phyloP scores from a whole-genome alignment of 192 early-diverging fungal genomes.

The Haplosporangium gracile region DNA sequence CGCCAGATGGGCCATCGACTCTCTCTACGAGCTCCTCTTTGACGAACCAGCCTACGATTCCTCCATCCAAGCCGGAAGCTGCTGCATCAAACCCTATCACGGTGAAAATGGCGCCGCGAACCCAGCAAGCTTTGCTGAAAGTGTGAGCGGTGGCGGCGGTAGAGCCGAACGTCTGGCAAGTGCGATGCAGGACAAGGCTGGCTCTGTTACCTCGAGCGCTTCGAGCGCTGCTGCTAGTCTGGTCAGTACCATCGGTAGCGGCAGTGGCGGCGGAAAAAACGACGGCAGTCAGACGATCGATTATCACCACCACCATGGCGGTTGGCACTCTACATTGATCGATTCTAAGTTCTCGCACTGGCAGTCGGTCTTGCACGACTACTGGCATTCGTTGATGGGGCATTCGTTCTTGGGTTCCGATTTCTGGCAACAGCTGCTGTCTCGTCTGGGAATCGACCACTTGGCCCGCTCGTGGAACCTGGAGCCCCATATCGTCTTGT shows the following conservation, averaged over 20 bases:
- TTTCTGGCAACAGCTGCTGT: not conserved
- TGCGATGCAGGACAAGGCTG: conserved; percentile 15
- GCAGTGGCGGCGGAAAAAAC: not conserved
- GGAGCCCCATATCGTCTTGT: conserved; percentile 23
- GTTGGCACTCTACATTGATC: not conserved
- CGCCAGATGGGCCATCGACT: conserved; percentile 24
- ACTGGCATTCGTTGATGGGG: not conserved
- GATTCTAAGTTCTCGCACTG: not conserved
- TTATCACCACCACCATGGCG: not conserved
- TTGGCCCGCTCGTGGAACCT: conserved; percentile 9
- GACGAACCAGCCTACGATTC: not conserved
- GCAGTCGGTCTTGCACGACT: not conserved
- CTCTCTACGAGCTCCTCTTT: conserved; percentile 39
- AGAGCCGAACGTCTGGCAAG: not conserved
- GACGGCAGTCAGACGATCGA: not conserved
- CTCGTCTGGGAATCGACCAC: not conserved
- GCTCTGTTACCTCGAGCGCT: conserved; percentile 16
- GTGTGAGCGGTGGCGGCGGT: no score
- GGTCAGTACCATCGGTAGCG: not conserved
- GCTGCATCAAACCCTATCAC: conserved; percentile 19
- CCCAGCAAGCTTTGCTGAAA: not conserved
- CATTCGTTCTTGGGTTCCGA: not conserved
- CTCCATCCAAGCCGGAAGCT: not conserved
- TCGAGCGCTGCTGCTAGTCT: conserved; percentile 12
- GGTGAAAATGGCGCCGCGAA: not conserved